phyloP scores from a whole-genome alignment of 306 rosid species.

The Vigna radiata region DNA sequence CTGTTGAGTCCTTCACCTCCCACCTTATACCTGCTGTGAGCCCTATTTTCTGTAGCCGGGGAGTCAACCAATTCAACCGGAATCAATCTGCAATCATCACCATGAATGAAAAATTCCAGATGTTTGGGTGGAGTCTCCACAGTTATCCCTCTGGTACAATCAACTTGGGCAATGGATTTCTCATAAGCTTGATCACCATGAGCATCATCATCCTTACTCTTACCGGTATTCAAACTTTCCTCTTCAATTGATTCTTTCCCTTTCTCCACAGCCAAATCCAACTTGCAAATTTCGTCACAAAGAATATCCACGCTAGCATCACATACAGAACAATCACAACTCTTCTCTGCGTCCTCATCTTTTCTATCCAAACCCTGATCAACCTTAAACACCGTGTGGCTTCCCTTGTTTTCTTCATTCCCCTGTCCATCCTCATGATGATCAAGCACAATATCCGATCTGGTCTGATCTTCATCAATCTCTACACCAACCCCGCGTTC shows the following conservation, averaged over 20 bases:
- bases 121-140: slow-evolving; percentile 57
- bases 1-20: slow-evolving; percentile 50
- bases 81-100: slow-evolving; percentile 76
- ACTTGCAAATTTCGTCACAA: slow-evolving; percentile 52
- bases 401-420: slow-evolving; percentile 56
- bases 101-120: slow-evolving; percentile 85
- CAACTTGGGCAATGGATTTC: slow-evolving; percentile 42
- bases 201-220: slow-evolving; percentile 2
- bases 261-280: slow-evolving; percentile 46
- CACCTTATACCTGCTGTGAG: slow-evolving; percentile 45
- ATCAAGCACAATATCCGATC: slow-evolving; percentile 59
- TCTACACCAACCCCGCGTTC: slow-evolving; percentile 53
- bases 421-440: slow-evolving; percentile 53
- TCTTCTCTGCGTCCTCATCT: slow-evolving; percentile 56
- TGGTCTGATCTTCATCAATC: slow-evolving; percentile 56
- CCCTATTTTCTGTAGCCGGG: slow-evolving; percentile 38
- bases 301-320: slow-evolving; percentile 54
- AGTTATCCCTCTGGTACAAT: slow-evolving; percentile 37
- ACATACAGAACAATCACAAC: slow-evolving; percentile 65
- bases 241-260: slow-evolving; percentile 49
- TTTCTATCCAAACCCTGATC: slow-evolving; percentile 52
- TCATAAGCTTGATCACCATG: slow-evolving; percentile 49
- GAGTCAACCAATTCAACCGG: slow-evolving; percentile 80
- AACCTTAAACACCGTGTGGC: slow-evolving; percentile 54
- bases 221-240: slow-evolving; percentile 33